A percentile compares a stretch with the other conserved stretches of the same genome.
These are phyloP conservation scores for Pholiota conissans DNA, from an alignment of 768 basidiomycete species.

Conservation along the genomic window DNA sequence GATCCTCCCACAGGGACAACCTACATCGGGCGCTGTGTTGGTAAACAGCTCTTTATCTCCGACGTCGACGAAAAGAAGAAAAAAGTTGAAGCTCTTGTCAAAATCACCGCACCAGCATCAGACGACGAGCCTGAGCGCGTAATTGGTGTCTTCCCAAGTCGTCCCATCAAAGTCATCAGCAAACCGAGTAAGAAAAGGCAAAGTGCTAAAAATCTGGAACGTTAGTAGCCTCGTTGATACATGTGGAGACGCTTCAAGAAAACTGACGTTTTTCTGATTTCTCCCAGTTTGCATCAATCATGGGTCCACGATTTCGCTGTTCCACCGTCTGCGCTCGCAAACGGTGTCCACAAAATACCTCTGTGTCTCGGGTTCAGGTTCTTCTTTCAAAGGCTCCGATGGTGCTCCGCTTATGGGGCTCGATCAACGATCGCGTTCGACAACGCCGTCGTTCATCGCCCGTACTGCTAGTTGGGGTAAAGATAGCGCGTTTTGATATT, in stretches of 20 bases:
- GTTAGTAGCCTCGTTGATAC: conserved; percentile 49
- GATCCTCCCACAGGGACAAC: conserved; percentile 82
- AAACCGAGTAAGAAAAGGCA: conserved; percentile 98
- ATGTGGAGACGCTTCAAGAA: conserved; percentile 8
- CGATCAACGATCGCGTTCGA: conserved; percentile 67
- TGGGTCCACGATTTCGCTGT: conserved; percentile 92
- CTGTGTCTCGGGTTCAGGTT: conserved; percentile 90
- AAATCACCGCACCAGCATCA: conserved; percentile 76
- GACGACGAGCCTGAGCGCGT: conserved; percentile 82
- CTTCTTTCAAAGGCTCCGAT: conserved; percentile 92
- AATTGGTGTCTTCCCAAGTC: conserved; percentile 87
- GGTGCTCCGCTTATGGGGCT: conserved; percentile 84
- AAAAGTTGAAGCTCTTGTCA: conserved; percentile 91
- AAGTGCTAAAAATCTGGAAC: conserved; percentile 88
- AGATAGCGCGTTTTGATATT: conserved; percentile 23
- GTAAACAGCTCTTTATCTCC: conserved; percentile 93
- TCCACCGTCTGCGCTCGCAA: conserved; percentile 94
- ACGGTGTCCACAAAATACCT: conserved; percentile 96
- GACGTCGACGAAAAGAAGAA: conserved; percentile 96
- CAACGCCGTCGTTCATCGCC: conserved; percentile 85
- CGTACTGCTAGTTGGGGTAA: conserved; percentile 90
- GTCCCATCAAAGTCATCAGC: conserved; percentile 97
- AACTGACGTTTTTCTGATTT: conserved; percentile 14
- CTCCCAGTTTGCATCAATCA: conserved; percentile 87
- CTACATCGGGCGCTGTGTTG: conserved; percentile 90